A percentile compares a stretch with the other conserved stretches of the same genome.
phyloP scores from a whole-genome alignment of 2,329 filamentous ascomycete genomes.

The Endoconidiophora polonica region DNA sequence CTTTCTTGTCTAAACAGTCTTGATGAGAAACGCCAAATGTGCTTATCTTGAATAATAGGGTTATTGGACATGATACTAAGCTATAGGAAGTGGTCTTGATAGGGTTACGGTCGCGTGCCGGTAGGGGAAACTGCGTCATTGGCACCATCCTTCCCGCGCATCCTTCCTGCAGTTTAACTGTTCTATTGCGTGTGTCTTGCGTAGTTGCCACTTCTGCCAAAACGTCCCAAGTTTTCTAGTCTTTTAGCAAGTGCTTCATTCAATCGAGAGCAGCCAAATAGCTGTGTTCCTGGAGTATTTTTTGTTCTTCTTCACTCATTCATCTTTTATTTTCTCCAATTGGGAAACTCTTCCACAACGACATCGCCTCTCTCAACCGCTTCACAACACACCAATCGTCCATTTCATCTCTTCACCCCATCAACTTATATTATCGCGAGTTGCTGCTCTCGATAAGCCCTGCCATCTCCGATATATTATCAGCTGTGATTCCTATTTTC shows the following conservation, averaged over 20 bases:
- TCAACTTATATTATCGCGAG: not conserved
- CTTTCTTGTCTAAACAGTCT: too few species aligned
- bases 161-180: too few species aligned
- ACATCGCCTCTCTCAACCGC: not conserved
- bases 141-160: not conserved
- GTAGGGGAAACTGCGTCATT: not conserved
- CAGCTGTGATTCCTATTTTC: not conserved
- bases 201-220: conserved; percentile 2
- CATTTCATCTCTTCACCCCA: not conserved
- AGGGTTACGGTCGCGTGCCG: not conserved
- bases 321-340: not conserved
- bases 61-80: not conserved
- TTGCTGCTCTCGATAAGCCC: too few species aligned
- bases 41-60: not conserved
- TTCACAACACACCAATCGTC: not conserved
- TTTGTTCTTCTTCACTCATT: not conserved
- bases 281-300: not conserved
- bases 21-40: too few species aligned
- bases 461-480: too few species aligned
- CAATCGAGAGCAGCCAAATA: not conserved
- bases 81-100: not conserved
- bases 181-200: too few species aligned
- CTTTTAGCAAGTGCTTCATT: not conserved
- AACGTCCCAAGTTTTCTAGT: too few species aligned
- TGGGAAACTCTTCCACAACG: not conserved